Evolutionary conservation across 768 basidiomycete genomes (phyloP), one percentile per base, ranked within the genome.

Genomic region (Epithele typhae): DNA sequence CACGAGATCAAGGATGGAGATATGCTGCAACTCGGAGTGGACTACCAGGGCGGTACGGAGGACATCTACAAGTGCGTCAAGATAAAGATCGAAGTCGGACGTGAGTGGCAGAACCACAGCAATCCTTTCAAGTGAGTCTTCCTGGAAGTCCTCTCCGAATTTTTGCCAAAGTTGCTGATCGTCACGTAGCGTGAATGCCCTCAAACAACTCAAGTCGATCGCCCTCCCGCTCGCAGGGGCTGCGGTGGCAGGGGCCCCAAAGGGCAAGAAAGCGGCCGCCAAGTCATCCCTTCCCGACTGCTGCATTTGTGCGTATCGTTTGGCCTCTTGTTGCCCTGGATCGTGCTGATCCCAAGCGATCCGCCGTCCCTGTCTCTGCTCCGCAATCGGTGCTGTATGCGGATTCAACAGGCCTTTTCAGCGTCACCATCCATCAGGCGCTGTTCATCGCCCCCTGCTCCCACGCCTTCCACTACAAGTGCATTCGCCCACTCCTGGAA

Each of bases 401-500:
- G n/a, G n/a, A n/a, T n/a, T n/a, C 23, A 3, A 23, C 44, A 79
- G 78, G 80, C 63, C 67, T 87, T 22, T 99, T 95, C 71, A 70
- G 82, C 19, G 92, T 98, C 0, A 87, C 91, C 1, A 93, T 97
- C 63, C 89, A 85, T 52, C 95, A 99, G 67, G 88, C 92, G 0
- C 80, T 98, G 39, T 97, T 99, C 72, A 94, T 99, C 61, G 92
- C 95, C 23, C 95, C 95, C 0, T 99, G 95, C 68, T 93, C 91
- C 1, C 95, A 99, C 65, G 84, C 92, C 0, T 92, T 90, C 73
- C 91, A 93, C 69, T 92, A 90, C 79, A 98, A 97, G 67, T 97
- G 95, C 64, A 93, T 99, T 49, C 80, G 92, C 0, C 95, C 94
- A 1, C 75, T 98, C 10, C 75, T 97, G 35, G 79, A 89, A 55